phyloP scores from a whole-genome alignment of 768 basidiomycete genomes.

The Amanita subjunquillea region DNA sequence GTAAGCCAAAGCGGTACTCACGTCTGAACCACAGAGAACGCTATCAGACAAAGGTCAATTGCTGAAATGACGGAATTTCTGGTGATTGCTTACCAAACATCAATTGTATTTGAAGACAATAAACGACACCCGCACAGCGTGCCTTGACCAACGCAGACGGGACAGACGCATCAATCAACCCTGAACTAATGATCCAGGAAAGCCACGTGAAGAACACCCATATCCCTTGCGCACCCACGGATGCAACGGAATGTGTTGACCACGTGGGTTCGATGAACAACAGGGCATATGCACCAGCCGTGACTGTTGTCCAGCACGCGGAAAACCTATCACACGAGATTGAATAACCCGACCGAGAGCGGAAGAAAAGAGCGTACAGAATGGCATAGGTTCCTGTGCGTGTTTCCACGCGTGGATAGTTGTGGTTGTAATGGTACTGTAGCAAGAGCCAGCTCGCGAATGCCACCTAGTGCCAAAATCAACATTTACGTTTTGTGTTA shows the following conservation, averaged over 20 bases:
- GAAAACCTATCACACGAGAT: slow-evolving; percentile 31
- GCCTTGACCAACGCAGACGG: slow-evolving; percentile 30
- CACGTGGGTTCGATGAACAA: slow-evolving; percentile 52
- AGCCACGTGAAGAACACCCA: slow-evolving; percentile 53
- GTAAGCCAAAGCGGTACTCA: slow-evolving; percentile 16
- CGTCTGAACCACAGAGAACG: slow-evolving; percentile 44
- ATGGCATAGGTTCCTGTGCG: slow-evolving; percentile 35
- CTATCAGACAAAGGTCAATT: slow-evolving; percentile 13
- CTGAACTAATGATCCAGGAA: slow-evolving; percentile 50
- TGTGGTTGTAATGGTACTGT: slow-evolving; percentile 43
- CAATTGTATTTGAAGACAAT: slow-evolving; percentile 46
- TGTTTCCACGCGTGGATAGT: slow-evolving; percentile 36
- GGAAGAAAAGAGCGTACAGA: slow-evolving; percentile 26
- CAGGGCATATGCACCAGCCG: slow-evolving; percentile 40
- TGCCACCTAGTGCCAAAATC: slow-evolving; percentile 24
- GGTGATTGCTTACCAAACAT: slow-evolving; percentile 33
- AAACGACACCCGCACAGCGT: slow-evolving; percentile 33
- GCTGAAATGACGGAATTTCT: not conserved
- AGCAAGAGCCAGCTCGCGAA: slow-evolving; percentile 48
- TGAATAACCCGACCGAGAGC: not conserved
- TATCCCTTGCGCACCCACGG: slow-evolving; percentile 47
- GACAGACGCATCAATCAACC: slow-evolving; percentile 37
- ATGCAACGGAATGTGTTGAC: slow-evolving; percentile 41
- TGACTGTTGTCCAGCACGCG: slow-evolving; percentile 51
- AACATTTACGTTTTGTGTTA: not conserved